Conservation (phyloP, 2,329 filamentous ascomycete genomes). For the Capronia coronata region DNA sequence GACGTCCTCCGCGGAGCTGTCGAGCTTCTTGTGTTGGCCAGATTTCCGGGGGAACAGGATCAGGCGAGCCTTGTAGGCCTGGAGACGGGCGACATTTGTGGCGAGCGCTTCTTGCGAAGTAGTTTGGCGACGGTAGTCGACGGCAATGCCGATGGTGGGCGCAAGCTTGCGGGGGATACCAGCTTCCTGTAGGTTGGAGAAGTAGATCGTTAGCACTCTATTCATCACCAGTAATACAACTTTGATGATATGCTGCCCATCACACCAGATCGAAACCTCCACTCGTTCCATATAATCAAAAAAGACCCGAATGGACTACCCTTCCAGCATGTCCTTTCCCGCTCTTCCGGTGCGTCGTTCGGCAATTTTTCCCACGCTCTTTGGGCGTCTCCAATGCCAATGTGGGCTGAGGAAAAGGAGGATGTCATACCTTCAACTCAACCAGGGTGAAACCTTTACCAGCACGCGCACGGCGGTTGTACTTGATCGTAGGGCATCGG, state of each 20-base stretch:
- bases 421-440: slow-evolving; percentile 82
- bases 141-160: slow-evolving; percentile 91
- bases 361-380: background rate
- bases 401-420: background rate
- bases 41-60: slow-evolving; percentile 96
- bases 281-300: background rate
- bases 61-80: slow-evolving; percentile 92
- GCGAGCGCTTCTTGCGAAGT: slow-evolving; percentile 90
- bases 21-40: slow-evolving; percentile 88
- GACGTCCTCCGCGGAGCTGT: slow-evolving; percentile 77
- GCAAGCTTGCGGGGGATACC: slow-evolving; percentile 91
- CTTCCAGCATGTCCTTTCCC: background rate
- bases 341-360: background rate
- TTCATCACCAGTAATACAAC: background rate
- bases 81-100: slow-evolving; percentile 93
- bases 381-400: background rate
- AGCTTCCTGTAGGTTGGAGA: slow-evolving; percentile 61
- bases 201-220: slow-evolving; percentile 4
- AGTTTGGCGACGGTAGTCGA: slow-evolving; percentile 96
- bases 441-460: slow-evolving; percentile 95
- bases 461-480: slow-evolving; percentile 95
- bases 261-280: background rate
- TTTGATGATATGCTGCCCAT: background rate
- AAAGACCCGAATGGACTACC: background rate
- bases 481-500: slow-evolving; percentile 95